Evolutionary conservation across 2,329 filamentous ascomycete species (phyloP), one percentile per base, ranked within the genome.

Genomic region (Capronia coronata): DNA sequence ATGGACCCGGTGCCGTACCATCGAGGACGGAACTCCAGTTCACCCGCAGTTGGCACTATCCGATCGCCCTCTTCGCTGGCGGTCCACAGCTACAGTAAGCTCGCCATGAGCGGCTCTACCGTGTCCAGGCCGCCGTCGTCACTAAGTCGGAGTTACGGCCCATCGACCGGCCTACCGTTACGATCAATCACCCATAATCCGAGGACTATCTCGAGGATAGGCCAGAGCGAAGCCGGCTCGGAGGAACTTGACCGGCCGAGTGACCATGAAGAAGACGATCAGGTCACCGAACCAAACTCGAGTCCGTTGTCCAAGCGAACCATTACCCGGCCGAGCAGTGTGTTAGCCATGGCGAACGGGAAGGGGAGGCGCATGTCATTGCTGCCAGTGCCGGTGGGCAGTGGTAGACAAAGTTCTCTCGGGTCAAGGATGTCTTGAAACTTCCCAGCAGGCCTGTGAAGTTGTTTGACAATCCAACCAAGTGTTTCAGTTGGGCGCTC

Each of bases 1-100:
- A 43, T 61, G 39, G 57, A 59, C 38, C 60, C 60, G 7, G 56
- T 60, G 4, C 60, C 60, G 3, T 59, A 61, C 43, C 56, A 56
- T 16, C 46, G 56, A 21, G 54, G 48, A 10, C 40, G 59, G 18
- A 58, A 52, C 41, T 35, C 41, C 6, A 50, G 44, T 39, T 46
- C 54, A 4, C 53, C 55, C 8, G 40, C 37, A 5, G 49, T 48
- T 9, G 57, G 59, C 5, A 57, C 57, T 18, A 61, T 61, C 22
- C 41, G 59, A 39, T 58, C 59, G 10, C 59, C 59, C 11, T 61
- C 59, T 16, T 58, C 59, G 11, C 40, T 59, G 25, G 54, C 56
- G 2, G 52, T 59, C 4, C 51, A 54, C 40, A 54, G 44, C 22
- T 44, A 51, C 19, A 46, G 51, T 18, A 54, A 52, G 43, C 52